Conservation (phyloP, 2,329 filamentous ascomycete genomes). For the Talaromyces sp. region DNA sequence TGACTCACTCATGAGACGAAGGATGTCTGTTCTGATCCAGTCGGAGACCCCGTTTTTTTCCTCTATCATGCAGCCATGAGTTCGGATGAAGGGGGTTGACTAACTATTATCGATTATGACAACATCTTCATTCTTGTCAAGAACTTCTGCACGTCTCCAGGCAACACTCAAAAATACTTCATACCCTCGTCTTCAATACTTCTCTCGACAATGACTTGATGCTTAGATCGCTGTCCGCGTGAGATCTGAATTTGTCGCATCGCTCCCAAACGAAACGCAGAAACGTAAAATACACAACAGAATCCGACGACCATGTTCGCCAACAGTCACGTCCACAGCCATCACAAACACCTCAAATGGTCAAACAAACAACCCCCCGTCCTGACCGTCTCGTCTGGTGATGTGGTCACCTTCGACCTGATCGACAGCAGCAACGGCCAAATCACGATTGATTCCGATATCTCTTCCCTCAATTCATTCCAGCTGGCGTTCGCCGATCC, state of each 20-base stretch:
- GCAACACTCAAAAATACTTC: neutral
- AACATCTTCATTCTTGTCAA: neutral
- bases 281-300: too few species aligned
- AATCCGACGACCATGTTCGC: neutral
- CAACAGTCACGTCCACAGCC: slow-evolving; percentile 28
- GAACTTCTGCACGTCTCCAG: neutral
- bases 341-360: slow-evolving; percentile 46
- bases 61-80: slow-evolving; percentile 2
- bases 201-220: neutral
- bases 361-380: slow-evolving; percentile 43
- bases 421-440: slow-evolving; percentile 50
- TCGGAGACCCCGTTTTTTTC: neutral
- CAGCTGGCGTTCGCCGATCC: slow-evolving; percentile 44
- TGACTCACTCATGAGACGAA: neutral
- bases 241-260: neutral
- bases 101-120: neutral
- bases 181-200: neutral
- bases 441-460: slow-evolving; percentile 41
- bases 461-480: slow-evolving; percentile 38
- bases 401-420: slow-evolving; percentile 46
- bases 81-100: neutral
- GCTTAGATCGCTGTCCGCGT: neutral
- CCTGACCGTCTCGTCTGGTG: slow-evolving; percentile 46
- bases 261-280: neutral
- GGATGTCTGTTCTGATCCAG: neutral